Evolutionary conservation across 257 asterid species (phyloP).

Genomic region (Solanum neorickii): DNA sequence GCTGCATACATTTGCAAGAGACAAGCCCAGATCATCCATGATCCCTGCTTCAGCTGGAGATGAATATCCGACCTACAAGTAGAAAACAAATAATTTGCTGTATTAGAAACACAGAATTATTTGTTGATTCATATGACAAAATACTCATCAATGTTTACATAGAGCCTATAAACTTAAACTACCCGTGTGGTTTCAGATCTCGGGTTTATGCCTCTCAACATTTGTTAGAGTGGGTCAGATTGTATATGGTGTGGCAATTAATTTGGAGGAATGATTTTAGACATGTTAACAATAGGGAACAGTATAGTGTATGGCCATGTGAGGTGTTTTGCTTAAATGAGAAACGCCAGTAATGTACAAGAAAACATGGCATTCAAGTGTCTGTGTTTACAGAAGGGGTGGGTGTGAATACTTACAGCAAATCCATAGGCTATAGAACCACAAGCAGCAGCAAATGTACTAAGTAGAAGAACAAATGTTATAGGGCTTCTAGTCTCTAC

Average conservation of each 20-base stretch:
- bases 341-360: no score
- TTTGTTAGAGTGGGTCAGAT: neutral
- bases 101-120: neutral
- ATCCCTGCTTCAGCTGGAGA: slow-evolving; percentile 20
- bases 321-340: no score
- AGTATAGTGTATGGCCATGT: no score
- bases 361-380: no score
- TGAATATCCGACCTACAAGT: slow-evolving; percentile 5
- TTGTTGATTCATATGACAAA: neutral
- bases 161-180: neutral
- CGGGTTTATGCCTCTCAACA: neutral
- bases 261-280: neutral
- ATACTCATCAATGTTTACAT: neutral
- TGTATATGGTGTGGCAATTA: no score
- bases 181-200: neutral
- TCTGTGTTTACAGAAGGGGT: neutral
- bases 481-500: neutral
- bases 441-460: slow-evolving; percentile 7
- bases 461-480: neutral
- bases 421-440: slow-evolving; percentile 9
- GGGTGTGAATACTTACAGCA: neutral
- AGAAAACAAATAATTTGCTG: neutral
- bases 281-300: neutral
- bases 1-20: slow-evolving; percentile 7
- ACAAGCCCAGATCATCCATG: slow-evolving; percentile 9